Percentiles rank a stretch among this genome's conserved stretches.
Evolutionary conservation across 2,329 filamentous ascomycete species (phyloP).

Genomic region (Cordyceps tenuipes): DNA sequence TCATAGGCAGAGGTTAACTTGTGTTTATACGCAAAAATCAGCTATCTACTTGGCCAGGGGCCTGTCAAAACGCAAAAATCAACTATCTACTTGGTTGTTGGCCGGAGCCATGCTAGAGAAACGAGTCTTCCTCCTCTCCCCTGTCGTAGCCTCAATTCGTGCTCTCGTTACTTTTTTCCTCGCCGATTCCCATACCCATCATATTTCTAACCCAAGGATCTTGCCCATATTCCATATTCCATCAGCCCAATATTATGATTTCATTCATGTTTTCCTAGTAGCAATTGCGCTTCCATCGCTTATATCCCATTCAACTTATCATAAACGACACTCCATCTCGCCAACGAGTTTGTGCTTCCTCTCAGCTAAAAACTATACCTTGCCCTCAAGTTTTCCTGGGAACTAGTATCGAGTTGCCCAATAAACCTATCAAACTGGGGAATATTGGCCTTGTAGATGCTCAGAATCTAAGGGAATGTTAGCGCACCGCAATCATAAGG

Average conservation of each 20-base stretch:
- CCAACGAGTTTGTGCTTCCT: not conserved
- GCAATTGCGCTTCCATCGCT: slow-evolving; percentile 14
- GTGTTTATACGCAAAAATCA: not conserved
- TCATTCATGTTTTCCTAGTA: not conserved
- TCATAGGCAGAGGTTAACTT: not conserved
- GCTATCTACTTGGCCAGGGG: slow-evolving; percentile 8
- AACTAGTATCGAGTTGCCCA: slow-evolving; percentile 38
- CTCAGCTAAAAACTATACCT: slow-evolving; percentile 35
- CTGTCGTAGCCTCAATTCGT: slow-evolving; percentile 6
- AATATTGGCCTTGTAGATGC: slow-evolving; percentile 50
- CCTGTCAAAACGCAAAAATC: not conserved
- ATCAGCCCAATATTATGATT: slow-evolving; percentile 9
- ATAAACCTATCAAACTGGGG: slow-evolving; percentile 51
- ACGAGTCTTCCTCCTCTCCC: not conserved
- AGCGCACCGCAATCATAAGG: not conserved
- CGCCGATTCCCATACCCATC: slow-evolving; percentile 4
- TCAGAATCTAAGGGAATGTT: slow-evolving; percentile 35
- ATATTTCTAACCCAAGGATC: not conserved
- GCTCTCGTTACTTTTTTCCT: not conserved
- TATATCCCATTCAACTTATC: not conserved
- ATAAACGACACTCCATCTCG: not conserved
- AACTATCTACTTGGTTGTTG: slow-evolving; percentile 10
- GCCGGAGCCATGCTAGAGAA: slow-evolving; percentile 9
- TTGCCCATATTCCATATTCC: not conserved
- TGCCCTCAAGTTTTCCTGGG: slow-evolving; percentile 40